Evolutionary conservation across 2,329 filamentous ascomycete genomes (phyloP).

Genomic region (Claviceps lovelessii): DNA sequence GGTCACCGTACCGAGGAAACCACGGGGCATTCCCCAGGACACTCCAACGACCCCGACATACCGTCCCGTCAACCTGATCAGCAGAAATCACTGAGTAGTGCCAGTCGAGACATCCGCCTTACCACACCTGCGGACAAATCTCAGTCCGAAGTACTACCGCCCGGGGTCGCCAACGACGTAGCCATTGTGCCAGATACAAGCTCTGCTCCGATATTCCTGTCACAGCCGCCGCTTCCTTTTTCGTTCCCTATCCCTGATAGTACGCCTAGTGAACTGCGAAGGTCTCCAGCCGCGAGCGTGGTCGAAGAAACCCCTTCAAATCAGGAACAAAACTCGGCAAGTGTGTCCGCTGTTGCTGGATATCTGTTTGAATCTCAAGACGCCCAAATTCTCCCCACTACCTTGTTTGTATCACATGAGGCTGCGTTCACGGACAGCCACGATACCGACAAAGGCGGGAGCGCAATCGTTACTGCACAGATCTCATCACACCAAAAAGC

Average conservation of each 20-base stretch:
- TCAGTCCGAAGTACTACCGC: background rate
- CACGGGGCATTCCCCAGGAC: background rate
- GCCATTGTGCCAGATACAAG: background rate
- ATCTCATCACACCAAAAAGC: background rate
- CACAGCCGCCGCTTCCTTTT: constrained; percentile 4
- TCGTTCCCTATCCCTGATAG: constrained; percentile 4
- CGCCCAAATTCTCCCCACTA: constrained; percentile 13
- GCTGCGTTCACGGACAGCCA: constrained; percentile 8
- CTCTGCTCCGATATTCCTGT: constrained; percentile 6
- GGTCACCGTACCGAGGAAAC: background rate
- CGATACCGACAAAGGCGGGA: constrained; percentile 1
- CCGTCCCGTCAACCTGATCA: constrained; percentile 15
- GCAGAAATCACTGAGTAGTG: background rate
- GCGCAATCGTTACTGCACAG: background rate
- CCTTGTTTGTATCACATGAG: constrained; percentile 6
- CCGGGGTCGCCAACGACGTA: background rate
- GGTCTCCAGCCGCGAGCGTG: background rate
- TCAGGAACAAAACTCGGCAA: background rate
- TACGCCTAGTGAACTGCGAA: background rate
- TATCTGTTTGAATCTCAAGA: constrained; percentile 12
- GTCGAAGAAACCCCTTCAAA: constrained; percentile 3
- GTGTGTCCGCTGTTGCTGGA: background rate
- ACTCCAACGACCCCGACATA: constrained; percentile 3
- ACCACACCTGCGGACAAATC: background rate
- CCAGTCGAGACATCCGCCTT: background rate